phyloP scores from a whole-genome alignment of 305 asterid species.

The Rubia tinctorum region DNA sequence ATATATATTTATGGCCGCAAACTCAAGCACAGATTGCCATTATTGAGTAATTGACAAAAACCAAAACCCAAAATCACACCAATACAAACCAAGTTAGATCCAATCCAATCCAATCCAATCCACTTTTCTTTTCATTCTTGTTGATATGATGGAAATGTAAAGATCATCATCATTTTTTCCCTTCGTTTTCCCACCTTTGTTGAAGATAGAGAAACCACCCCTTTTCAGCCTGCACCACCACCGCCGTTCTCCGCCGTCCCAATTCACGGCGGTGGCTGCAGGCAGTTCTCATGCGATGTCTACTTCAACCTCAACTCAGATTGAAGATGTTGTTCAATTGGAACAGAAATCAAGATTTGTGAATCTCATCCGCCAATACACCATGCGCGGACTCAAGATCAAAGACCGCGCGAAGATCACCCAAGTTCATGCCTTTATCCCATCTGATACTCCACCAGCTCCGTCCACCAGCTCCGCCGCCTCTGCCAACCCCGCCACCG shows the following conservation, averaged over 20 bases:
- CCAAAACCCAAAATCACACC: neutral
- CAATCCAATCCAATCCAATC: constrained; percentile 5
- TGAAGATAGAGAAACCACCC: neutral
- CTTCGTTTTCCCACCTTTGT: neutral
- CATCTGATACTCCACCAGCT: constrained; percentile 25
- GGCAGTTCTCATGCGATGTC: constrained; percentile 40
- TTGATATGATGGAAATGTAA: neutral
- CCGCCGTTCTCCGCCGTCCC: constrained; percentile 1
- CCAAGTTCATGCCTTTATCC: constrained; percentile 54
- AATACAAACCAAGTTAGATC: neutral
- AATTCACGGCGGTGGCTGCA: neutral
- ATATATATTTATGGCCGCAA: neutral
- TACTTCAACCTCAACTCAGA: constrained; percentile 30
- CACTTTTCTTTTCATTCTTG: neutral
- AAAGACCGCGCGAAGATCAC: constrained; percentile 52
- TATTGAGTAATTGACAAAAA: constrained; percentile 6
- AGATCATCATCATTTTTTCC: constrained; percentile 9
- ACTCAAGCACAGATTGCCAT: constrained; percentile 15
- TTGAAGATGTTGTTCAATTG: constrained; percentile 32
- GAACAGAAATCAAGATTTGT: constrained; percentile 41
- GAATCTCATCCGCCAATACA: constrained; percentile 42
- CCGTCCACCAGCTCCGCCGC: constrained; percentile 18
- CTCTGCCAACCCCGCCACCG: constrained; percentile 19
- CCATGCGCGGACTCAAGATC: constrained; percentile 42
- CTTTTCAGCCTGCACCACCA: constrained; percentile 23